Evolutionary conservation across 202 grass and related monocot genomes (phyloP).

Genomic region (Eragrostis tef): DNA sequence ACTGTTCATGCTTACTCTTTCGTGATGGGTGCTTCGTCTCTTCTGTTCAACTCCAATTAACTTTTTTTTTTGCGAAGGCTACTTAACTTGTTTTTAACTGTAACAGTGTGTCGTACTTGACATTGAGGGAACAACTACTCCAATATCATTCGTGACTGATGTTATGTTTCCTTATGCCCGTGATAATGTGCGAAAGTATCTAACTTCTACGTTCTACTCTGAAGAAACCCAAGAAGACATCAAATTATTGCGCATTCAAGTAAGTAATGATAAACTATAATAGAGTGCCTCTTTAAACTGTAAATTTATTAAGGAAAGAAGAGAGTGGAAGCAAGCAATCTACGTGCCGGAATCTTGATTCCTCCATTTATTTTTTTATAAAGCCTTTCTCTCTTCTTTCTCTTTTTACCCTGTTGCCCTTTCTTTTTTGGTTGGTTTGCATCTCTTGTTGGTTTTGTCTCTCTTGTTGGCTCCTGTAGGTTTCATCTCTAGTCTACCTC

Average conservation of each 20-base stretch:
- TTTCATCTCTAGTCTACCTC: too few species aligned
- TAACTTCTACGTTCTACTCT: conserved; percentile 69
- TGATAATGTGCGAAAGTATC: conserved; percentile 87
- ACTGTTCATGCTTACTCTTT: background rate
- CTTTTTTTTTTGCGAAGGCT: too few species aligned
- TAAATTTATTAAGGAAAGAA: too few species aligned
- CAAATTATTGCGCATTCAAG: conserved; percentile 78
- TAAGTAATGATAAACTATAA: conserved; percentile 47
- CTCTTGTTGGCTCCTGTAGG: too few species aligned
- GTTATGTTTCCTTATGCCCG: conserved; percentile 93
- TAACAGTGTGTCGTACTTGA: conserved; percentile 77
- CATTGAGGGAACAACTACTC: conserved; percentile 98
- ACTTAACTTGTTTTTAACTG: conserved; percentile 31
- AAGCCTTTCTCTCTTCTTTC: too few species aligned
- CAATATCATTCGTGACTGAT: conserved; percentile 96
- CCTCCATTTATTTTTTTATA: too few species aligned
- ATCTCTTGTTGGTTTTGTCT: too few species aligned
- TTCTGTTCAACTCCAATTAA: background rate
- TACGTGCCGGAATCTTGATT: too few species aligned
- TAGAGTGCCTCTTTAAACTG: conserved; percentile 25
- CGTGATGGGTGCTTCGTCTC: conserved; percentile 17
- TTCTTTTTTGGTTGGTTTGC: too few species aligned
- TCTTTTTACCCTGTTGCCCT: too few species aligned
- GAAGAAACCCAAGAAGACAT: conserved; percentile 91
- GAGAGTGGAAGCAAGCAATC: too few species aligned